phyloP scores from a whole-genome alignment of 2,329 filamentous ascomycete species.

The Aspergillus novofumigatus region DNA sequence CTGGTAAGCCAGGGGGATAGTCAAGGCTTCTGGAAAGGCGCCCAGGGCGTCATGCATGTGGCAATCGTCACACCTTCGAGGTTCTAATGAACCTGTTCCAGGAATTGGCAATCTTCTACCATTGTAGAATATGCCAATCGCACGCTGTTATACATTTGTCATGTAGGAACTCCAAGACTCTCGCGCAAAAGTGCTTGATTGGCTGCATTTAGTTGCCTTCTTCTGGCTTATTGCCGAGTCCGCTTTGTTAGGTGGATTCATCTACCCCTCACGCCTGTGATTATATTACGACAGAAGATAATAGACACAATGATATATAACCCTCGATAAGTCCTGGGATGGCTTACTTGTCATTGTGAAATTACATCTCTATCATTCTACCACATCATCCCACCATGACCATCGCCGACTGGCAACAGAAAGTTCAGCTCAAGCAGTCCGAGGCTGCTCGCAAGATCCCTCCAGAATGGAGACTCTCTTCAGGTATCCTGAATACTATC shows the following conservation, averaged over 20 bases:
- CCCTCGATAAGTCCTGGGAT: not conserved
- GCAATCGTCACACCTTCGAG: no score
- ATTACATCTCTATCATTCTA: not conserved
- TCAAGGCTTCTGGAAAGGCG: no score
- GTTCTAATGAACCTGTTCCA: no score
- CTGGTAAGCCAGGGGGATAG: no score
- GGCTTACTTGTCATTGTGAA: not conserved
- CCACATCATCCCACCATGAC: not conserved
- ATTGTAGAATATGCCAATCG: no score
- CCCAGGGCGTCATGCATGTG: no score
- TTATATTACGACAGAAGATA: no score
- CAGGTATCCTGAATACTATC: not conserved
- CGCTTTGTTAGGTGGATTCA: not conserved
- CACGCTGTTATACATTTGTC: no score
- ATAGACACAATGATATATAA: not conserved
- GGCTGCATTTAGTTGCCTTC: not conserved
- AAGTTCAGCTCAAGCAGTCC: constrained; percentile 6
- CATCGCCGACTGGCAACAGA: constrained; percentile 5
- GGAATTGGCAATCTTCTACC: no score
- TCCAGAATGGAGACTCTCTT: constrained; percentile 4
- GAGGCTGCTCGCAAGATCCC: constrained; percentile 9
- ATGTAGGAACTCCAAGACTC: no score
- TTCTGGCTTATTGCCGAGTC: not conserved
- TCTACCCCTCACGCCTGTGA: not conserved
- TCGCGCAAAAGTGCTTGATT: not conserved